Base-by-base conservation (phyloP, 768 basidiomycete genomes). In the Cystofilobasidium ferigula region DNA sequence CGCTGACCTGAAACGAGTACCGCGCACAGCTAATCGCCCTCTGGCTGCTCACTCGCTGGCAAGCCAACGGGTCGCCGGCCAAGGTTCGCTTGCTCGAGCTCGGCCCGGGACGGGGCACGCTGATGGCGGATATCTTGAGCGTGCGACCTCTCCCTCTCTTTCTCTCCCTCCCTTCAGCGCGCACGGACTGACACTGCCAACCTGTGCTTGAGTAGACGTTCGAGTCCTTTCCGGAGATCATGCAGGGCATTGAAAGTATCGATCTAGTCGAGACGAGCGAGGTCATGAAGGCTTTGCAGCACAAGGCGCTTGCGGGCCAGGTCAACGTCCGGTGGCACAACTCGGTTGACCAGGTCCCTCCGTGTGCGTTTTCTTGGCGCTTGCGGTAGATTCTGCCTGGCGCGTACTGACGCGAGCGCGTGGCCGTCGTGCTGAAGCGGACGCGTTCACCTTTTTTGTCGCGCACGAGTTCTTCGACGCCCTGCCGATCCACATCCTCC, bases 381-480 rank as follows among this genome's bases (percentile, higher is more conserved):
- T n/a, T n/a, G n/a, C n/a, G n/a, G n/a, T n/a, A n/a, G n/a, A n/a
- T n/a, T n/a, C n/a, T n/a, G n/a, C n/a, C n/a, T n/a, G n/a, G n/a
- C n/a, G n/a, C n/a, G n/a, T n/a, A n/a, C n/a, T n/a, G n/a, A n/a
- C n/a, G n/a, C n/a, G n/a, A n/a, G n/a, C n/a, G n/a, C n/a, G n/a
- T n/a, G n/a, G n/a, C n/a, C n/a, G n/a, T n/a, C n/a, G n/a, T n/a
- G 20, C 22, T 34, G 74, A 71, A 56, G 57, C 62, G 13, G 76
- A 78, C 61, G 76, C 73, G 45, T 97, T 85, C 75, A 92, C 91
- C 0, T 84, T 95, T 79, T 75, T 95, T 28, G 78, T 97, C 20
- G 95, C 95, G 0, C 93, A 99, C 75, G 95, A 98, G 73, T 94
- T 98, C 77, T 98, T 99, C 69, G 95, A 98, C 74, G 93, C 93